Evolutionary conservation across 148 eudicot genomes (phyloP), one percentile per base, ranked within the genome.

Genomic region (Pharnaceum exiguum): DNA sequence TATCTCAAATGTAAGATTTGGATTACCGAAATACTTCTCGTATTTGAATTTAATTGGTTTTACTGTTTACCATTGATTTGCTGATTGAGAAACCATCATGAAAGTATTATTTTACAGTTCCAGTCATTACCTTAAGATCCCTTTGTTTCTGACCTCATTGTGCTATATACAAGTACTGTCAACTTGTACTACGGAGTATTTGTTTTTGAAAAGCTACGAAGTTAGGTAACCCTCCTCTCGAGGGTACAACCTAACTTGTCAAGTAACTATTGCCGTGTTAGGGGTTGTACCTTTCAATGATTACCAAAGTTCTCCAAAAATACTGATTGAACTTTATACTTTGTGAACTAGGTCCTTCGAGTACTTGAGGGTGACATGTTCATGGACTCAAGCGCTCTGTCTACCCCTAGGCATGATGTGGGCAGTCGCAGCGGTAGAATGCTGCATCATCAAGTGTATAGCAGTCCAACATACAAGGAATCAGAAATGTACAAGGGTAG

Each of bases 321-420:
- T n/a, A n/a, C n/a, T 2, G 30, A n/a, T 17, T 6, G 23, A 61
- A 30, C 4, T 2, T 17, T 31, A 0, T 36, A 31, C 37, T 35
- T 12, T 10, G 17, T 44, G 31, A 21, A 50, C 4, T 54, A 89
- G 96, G 96, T 89, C 51, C 79, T 89, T 0, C 83, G 96, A 0
- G 70, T 89, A 48, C 80, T 89, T 38, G 96, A 89, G 62, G 96
- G 96, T 15, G 93, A 85, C 52, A 51, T 71, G 60, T 65, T 74
- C 59, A 57, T 79, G 81, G 94, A 81, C 51, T 82, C 90, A 0
- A 71, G 79, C 18, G 75, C 53, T 31, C 26, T 44, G 59, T 73
- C 69, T 5, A 71, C 85, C 2, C 79, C 82, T 7, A 60, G 76
- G 38, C 54, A 59, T 35, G 95, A 83, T 22, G 76, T 62, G 24